Conservation (phyloP, 2,329 filamentous ascomycete species). For the Tolypocladium inflatum region DNA sequence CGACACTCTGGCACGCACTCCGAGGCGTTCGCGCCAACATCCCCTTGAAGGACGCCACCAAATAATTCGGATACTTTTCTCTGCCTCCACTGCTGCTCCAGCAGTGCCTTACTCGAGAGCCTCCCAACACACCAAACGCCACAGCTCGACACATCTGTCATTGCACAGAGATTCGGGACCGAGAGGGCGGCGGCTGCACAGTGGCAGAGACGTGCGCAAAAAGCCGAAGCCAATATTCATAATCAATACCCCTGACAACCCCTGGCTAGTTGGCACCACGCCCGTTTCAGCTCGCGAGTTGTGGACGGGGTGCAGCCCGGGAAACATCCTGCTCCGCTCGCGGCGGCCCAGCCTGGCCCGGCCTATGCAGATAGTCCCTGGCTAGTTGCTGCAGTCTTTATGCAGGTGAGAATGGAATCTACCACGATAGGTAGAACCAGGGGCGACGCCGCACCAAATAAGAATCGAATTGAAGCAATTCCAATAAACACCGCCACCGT, state of each 20-base stretch:
- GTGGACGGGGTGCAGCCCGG: neutral
- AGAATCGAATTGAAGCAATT: neutral
- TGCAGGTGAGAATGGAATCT: neutral
- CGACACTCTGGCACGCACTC: neutral
- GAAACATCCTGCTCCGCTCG: neutral
- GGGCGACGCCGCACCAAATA: neutral
- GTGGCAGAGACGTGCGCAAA: neutral
- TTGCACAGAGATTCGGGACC: neutral
- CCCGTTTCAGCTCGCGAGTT: neutral
- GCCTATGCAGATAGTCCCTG: neutral
- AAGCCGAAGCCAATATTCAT: neutral
- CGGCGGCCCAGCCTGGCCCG: neutral
- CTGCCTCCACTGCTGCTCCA: neutral
- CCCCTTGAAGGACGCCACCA: neutral
- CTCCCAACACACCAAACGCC: neutral
- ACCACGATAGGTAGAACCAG: neutral
- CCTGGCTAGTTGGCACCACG: neutral
- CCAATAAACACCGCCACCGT: neutral
- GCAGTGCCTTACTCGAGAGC: too few relatives aligned
- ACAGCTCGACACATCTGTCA: neutral
- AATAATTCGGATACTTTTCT: neutral
- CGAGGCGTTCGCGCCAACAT: neutral
- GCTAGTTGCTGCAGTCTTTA: neutral
- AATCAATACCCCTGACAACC: neutral
- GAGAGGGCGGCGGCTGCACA: neutral